These are phyloP conservation scores for Malassezia equina DNA, from an alignment of 1,284 basidiomycete genomes.

Conservation along the genomic window DNA sequence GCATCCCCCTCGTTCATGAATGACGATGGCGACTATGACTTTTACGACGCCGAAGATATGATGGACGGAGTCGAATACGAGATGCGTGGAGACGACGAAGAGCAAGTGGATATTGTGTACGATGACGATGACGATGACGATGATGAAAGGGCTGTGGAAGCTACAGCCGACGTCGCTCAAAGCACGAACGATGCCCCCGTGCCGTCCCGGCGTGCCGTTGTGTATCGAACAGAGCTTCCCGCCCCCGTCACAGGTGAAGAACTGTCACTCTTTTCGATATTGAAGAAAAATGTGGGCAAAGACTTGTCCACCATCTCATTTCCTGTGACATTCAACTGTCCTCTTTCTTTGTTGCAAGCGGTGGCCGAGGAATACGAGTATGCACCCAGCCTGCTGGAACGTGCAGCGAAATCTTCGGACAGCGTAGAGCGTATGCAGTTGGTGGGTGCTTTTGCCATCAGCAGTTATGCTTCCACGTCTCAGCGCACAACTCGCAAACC, in stretches of 20 bases:
- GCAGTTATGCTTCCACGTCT: slow-evolving; percentile 41
- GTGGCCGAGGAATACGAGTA: slow-evolving; percentile 47
- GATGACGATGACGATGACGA: slow-evolving; percentile 29
- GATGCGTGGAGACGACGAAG: slow-evolving; percentile 21
- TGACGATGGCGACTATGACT: slow-evolving; percentile 17
- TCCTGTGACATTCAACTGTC: slow-evolving; percentile 48
- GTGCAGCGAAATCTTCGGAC: slow-evolving; percentile 32
- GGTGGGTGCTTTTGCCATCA: slow-evolving; percentile 42
- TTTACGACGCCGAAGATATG: slow-evolving; percentile 35
- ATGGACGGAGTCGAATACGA: slow-evolving; percentile 15
- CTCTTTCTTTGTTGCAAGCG: slow-evolving; percentile 43
- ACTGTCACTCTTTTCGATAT: slow-evolving; percentile 70
- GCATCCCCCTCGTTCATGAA: not conserved
- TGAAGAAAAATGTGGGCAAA: slow-evolving; percentile 72
- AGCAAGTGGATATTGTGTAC: slow-evolving; percentile 25
- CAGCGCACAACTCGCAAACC: slow-evolving; percentile 44
- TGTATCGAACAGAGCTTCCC: slow-evolving; percentile 54
- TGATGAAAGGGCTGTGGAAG: slow-evolving; percentile 28
- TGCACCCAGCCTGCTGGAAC: slow-evolving; percentile 40
- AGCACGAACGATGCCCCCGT: not conserved
- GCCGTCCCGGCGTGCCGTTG: slow-evolving; percentile 8
- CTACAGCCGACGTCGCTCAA: not conserved
- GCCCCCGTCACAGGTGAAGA: slow-evolving; percentile 59
- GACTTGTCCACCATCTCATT: slow-evolving; percentile 47
- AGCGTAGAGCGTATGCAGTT: slow-evolving; percentile 38